Percentiles rank a stretch among this genome's conserved stretches.
Evolutionary conservation across 176 grass and related monocot genomes (phyloP).

Genomic region (Chloris gayana): DNA sequence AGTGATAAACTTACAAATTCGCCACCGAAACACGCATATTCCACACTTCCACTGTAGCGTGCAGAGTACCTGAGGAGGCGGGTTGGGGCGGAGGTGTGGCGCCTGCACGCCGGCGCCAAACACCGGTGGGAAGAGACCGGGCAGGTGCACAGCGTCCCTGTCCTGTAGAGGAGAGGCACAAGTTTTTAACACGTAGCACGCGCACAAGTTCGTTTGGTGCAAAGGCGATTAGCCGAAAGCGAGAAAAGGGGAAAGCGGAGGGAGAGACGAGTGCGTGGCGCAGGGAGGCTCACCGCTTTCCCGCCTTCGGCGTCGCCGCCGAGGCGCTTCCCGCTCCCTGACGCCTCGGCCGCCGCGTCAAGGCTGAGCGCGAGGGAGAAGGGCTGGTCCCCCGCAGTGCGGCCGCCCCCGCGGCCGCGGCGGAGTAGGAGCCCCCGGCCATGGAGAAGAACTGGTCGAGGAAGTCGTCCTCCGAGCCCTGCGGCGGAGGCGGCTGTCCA

Average conservation of each 20-base stretch:
- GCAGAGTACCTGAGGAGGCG: conserved; percentile 62
- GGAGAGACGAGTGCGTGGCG: not conserved
- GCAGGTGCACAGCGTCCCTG: conserved; percentile 67
- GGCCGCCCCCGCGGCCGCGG: conserved; percentile 29
- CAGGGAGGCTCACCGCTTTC: conserved; percentile 53
- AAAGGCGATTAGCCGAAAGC: conserved; percentile 40
- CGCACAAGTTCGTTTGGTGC: conserved; percentile 5
- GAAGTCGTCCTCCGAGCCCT: conserved; percentile 80
- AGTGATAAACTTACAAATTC: not conserved
- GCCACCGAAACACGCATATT: not conserved
- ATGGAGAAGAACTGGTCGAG: conserved; percentile 91
- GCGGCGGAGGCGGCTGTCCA: conserved; percentile 53
- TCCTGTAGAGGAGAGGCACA: conserved; percentile 52
- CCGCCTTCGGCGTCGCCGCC: conserved; percentile 55
- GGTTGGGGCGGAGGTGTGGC: conserved; percentile 73
- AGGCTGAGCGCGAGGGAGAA: conserved; percentile 90
- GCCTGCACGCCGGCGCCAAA: conserved; percentile 74
- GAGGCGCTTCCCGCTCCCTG: conserved; percentile 60
- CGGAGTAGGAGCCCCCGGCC: conserved; percentile 36
- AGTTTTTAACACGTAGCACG: conserved; percentile 15
- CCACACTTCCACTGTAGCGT: not conserved
- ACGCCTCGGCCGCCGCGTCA: conserved; percentile 62
- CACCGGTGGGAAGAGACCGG: conserved; percentile 73
- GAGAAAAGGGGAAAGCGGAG: conserved; percentile 35
- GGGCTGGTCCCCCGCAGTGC: conserved; percentile 46